Evolutionary conservation across 2,329 filamentous ascomycete genomes (phyloP), one percentile per base, ranked within the genome.

Genomic region (Chrysoporthe austroafricana): DNA sequence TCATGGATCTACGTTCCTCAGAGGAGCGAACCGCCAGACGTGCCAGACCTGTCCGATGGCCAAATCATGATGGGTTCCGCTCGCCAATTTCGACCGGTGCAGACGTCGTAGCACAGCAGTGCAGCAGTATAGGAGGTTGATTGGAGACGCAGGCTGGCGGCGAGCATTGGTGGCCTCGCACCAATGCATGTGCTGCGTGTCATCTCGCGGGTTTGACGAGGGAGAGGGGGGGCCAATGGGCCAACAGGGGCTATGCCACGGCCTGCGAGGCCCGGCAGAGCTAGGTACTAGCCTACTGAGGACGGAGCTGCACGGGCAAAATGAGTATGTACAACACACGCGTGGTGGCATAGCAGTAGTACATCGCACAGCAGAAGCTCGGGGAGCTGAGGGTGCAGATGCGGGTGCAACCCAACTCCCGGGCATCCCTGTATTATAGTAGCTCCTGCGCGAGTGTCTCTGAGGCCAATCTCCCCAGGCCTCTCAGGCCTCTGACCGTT

Each of bases 1-100:
- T 61, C 59, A 61, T 61, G 43, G 59, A 61, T 48, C 13, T 61
- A 34, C 21, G 2, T 54, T 21, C 26, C 50, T 54, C 50, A 6
- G 32, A 34, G 26, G 36, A 39, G 16, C 26, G 32, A 54, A 54
- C 21, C 14, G 4, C 50, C 16, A 32, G 5, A 54, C 11, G 26
- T 14, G 11, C 21, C 50, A 54, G 6, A 54, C 16, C 26, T 32
- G 50, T 1, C 26, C 32, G 50, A 5, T 26, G 16, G 48, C 21
- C 21, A 36, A 32, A 57, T 57, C 54, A 5, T 18, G 54, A 57
- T 39, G 54, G 14, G 13, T 4, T 4, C 4, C 44, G 18, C 44
- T 46, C 36, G 36, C 36, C 36, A 39, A 9, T 39, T 46, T 46
- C 44, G 44, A n/a, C 44, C 44, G 18, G 44, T 26, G 26, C 44